Evolutionary conservation across 148 eudicot genomes (phyloP).

Genomic region (Nepenthes mirabilis): DNA sequence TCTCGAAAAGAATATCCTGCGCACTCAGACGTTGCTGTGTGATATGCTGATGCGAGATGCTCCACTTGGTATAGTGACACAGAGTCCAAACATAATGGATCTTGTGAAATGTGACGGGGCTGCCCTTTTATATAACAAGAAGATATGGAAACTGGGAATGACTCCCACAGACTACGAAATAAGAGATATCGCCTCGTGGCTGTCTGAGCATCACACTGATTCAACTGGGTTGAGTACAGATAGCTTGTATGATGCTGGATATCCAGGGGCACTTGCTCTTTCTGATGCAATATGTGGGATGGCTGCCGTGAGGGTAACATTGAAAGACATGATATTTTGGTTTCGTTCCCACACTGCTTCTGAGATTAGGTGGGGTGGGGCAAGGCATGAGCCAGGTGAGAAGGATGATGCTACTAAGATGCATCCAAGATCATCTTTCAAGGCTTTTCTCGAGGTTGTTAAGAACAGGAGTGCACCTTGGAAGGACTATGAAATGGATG

Average conservation of each 20-base stretch:
- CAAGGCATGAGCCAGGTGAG: conserved; percentile 60
- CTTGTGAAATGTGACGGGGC: conserved; percentile 98
- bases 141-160: conserved; percentile 44
- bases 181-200: conserved; percentile 62
- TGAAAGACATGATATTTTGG: conserved; percentile 79
- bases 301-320: conserved; percentile 66
- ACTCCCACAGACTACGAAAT: conserved; percentile 64
- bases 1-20: conserved; percentile 74
- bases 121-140: conserved; percentile 50
- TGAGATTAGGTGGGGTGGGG: conserved; percentile 89
- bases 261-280: conserved; percentile 62
- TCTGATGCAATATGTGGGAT: conserved; percentile 82
- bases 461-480: conserved; percentile 77
- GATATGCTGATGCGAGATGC: conserved; percentile 91
- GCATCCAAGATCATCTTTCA: conserved; percentile 93
- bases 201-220: conserved; percentile 59
- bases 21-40: conserved; percentile 83
- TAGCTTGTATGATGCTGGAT: conserved; percentile 86
- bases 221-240: conserved; percentile 94
- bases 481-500: conserved; percentile 97
- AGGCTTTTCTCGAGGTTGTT: conserved; percentile 86
- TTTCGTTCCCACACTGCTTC: conserved; percentile 84
- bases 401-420: conserved; percentile 69
- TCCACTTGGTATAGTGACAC: conserved; percentile 70
- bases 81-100: conserved; percentile 83